A percentile compares a stretch with the other conserved stretches of the same genome.
Evolutionary conservation across 2,329 filamentous ascomycete species (phyloP).

Genomic region (Fusarium humuli): DNA sequence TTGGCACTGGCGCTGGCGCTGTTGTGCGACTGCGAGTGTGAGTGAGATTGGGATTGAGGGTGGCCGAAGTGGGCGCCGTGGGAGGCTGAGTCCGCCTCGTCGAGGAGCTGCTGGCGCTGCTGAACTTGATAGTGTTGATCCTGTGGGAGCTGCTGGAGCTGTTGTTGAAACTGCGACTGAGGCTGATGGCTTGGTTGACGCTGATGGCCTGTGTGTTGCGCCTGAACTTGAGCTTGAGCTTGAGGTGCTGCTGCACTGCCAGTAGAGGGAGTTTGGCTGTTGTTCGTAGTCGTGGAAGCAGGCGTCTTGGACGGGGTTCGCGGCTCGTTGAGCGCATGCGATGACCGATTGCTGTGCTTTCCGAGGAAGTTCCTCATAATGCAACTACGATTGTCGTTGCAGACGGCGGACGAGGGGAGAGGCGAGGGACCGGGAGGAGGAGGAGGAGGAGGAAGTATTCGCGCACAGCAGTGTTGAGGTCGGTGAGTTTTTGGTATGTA

Average conservation of each 20-base stretch:
- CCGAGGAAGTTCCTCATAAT: constrained; percentile 66
- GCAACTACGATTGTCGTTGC: constrained; percentile 39
- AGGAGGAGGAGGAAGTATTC: constrained; percentile 3
- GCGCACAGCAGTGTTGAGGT: constrained; percentile 27
- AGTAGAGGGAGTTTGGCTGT: constrained; percentile 34
- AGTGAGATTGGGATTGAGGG: constrained; percentile 21
- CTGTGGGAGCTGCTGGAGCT: constrained; percentile 19
- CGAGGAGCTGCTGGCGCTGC: constrained; percentile 38
- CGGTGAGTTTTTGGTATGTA: constrained; percentile 20
- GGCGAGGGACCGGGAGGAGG: not conserved
- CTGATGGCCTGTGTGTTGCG: constrained; percentile 30
- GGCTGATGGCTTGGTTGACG: constrained; percentile 35
- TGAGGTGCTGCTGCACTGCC: constrained; percentile 38
- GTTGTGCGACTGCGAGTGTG: constrained; percentile 22
- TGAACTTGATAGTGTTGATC: constrained; percentile 41
- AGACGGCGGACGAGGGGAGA: constrained; percentile 12
- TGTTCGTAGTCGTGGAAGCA: constrained; percentile 26
- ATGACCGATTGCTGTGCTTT: constrained; percentile 68
- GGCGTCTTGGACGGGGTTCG: constrained; percentile 50
- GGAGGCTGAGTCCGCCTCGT: constrained; percentile 48
- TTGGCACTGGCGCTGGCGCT: constrained; percentile 10
- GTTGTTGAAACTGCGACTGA: constrained; percentile 21
- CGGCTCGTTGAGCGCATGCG: constrained; percentile 64
- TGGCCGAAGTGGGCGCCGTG: constrained; percentile 43
- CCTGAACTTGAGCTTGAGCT: constrained; percentile 5